Conservation (phyloP, 352 stramenopile genomes). For the Phytophthora hibernalis region DNA sequence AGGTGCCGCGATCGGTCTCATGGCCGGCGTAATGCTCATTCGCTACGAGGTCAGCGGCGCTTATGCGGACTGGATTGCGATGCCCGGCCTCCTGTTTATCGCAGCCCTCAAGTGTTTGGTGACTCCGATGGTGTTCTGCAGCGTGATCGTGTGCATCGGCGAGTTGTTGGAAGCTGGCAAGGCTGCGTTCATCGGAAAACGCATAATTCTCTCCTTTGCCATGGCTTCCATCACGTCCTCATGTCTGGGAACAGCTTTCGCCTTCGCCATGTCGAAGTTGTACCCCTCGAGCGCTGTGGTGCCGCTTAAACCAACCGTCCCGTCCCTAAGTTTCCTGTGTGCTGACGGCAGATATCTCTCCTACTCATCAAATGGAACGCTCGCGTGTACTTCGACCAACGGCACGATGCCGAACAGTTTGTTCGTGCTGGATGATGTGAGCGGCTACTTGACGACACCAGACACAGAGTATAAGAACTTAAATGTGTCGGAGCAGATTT, state of each 20-base stretch:
- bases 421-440: conserved; percentile 68
- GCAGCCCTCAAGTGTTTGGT: conserved; percentile 70
- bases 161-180: conserved; percentile 66
- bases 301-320: conserved; percentile 25
- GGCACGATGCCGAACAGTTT: conserved; percentile 34
- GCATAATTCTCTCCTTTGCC: conserved; percentile 55
- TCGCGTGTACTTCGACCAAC: conserved; percentile 55
- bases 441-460: conserved; percentile 47
- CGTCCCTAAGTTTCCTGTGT: conserved; percentile 56
- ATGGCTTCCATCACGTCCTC: conserved; percentile 60
- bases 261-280: conserved; percentile 52
- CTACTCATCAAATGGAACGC: conserved; percentile 34
- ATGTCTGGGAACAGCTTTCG: conserved; percentile 48
- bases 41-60: conserved; percentile 42
- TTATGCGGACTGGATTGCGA: conserved; percentile 55
- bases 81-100: conserved; percentile 73
- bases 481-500: conserved; percentile 74
- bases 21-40: conserved; percentile 51
- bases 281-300: conserved; percentile 38
- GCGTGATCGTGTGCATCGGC: conserved; percentile 63
- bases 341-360: conserved; percentile 53
- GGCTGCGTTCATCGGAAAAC: conserved; percentile 54
- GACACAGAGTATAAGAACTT: conserved; percentile 51
- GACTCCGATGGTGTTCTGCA: conserved; percentile 77
- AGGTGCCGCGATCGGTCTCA: conserved; percentile 52